These are phyloP conservation scores for Talaromyces verruculosus DNA, from an alignment of 2,329 filamentous ascomycete species.

Conservation along the genomic window DNA sequence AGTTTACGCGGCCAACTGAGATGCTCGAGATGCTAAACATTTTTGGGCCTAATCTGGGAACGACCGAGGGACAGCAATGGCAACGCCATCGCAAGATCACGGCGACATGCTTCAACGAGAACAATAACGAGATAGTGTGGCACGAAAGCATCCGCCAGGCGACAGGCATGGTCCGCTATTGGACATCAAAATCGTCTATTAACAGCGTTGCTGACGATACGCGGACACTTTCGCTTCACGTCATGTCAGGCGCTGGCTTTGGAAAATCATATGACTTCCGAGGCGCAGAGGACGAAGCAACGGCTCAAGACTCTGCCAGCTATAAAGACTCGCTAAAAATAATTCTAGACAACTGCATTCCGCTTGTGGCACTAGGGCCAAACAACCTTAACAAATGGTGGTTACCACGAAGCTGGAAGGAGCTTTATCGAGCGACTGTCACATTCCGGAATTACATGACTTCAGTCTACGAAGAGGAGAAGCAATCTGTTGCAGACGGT, in stretches of 20 bases:
- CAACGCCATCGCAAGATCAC: conserved; percentile 1
- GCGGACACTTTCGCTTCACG: not conserved
- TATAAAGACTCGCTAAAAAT: too few relatives aligned
- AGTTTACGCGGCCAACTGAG: not conserved
- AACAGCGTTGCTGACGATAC: conserved; percentile 1
- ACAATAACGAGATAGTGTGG: not conserved
- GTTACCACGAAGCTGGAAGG: too few relatives aligned
- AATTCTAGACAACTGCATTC: too few relatives aligned
- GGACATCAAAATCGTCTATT: not conserved
- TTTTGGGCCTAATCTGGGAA: not conserved
- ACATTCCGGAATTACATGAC: too few relatives aligned
- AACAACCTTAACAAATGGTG: too few relatives aligned
- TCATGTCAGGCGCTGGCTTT: conserved; percentile 1
- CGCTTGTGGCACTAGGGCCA: too few relatives aligned
- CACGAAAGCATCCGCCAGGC: conserved; percentile 3
- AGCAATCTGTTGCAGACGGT: too few relatives aligned
- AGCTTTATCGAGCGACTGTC: too few relatives aligned
- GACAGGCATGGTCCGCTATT: not conserved
- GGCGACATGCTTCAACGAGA: not conserved
- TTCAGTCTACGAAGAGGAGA: too few relatives aligned
- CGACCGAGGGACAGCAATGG: conserved; percentile 2
- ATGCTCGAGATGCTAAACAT: conserved; percentile 2
- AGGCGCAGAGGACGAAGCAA: not conserved
- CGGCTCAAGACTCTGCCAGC: not conserved
- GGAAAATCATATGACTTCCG: conserved; percentile 1